These are phyloP conservation scores for Handroanthus guayacan DNA, from an alignment of 257 asterid species.

Conservation along the genomic window DNA sequence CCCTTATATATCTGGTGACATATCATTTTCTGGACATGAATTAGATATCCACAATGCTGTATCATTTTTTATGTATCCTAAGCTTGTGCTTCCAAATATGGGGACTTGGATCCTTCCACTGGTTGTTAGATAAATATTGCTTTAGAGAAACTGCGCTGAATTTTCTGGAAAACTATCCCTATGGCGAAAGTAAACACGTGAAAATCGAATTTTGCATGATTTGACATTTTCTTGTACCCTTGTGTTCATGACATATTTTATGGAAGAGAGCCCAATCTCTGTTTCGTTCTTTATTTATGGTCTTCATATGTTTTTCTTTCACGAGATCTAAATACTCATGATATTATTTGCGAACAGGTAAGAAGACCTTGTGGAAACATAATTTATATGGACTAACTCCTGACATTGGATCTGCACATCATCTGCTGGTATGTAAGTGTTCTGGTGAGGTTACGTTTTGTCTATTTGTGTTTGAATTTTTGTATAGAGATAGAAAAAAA, in stretches of 20 bases:
- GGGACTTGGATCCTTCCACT: conserved; percentile 1
- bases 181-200: conserved; percentile 5
- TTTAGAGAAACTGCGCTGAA: background rate
- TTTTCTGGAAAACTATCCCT: conserved; percentile 17
- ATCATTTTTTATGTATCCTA: conserved; percentile 5
- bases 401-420: conserved; percentile 85
- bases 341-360: conserved; percentile 55
- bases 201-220: conserved; percentile 13
- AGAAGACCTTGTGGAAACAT: conserved; percentile 75
- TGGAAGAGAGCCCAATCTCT: conserved; percentile 10
- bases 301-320: background rate
- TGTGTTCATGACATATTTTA: conserved; percentile 16
- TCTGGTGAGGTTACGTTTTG: conserved; percentile 26
- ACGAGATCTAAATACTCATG: conserved; percentile 16
- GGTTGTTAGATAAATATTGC: background rate
- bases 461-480: conserved; percentile 20
- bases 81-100: background rate
- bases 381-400: conserved; percentile 78
- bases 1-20: background rate
- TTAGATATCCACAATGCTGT: conserved; percentile 1
- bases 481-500: conserved; percentile 11
- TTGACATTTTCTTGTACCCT: background rate
- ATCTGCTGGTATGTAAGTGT: conserved; percentile 63
- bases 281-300: conserved; percentile 12
- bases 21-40: background rate